Base-by-base conservation (phyloP, 1,284 basidiomycete species). In the Ganoderma boninense region DNA sequence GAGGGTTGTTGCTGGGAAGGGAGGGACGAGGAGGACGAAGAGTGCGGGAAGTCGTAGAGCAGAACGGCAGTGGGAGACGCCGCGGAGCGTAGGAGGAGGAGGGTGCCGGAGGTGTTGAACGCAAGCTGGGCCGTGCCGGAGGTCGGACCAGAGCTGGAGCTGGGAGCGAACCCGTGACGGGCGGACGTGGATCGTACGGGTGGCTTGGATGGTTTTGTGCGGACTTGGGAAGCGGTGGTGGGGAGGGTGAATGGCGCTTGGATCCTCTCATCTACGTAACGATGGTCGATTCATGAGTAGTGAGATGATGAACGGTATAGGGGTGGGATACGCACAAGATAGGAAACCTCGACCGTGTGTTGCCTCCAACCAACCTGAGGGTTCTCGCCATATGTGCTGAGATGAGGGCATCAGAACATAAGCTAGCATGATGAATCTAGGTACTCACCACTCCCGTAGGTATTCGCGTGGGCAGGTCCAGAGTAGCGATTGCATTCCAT, bases 301-400 rank as follows among this genome's bases (percentile, higher is more conserved):
- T 56, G 43, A 26, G 4, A 54, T 60, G 62, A 38, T 18, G n/a
- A 16, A 29, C 16, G 20, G 0, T 7, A 54, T 43, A 13, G n/a
- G 18, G 5, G 26, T 29, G 54, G 32, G 62, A 44, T 46, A 78
- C 87, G 56, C 77, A 95, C 95, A 96, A 35, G 94, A 93, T 43
- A 96, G 83, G 79, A 95, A 96, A 5, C 94, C 94, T 69, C 91
- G 88, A 18, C 92, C 92, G 76, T 91, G 87, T 0, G 94, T 95
- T 0, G 90, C 85, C 78, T 92, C 91, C 43, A 95, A 81, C 95
- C 95, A 97, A 71, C 89, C 90, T 0, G 84, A 75, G 2, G 95
- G 94, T 78, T 97, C 95, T 67, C 90, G 87, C 95, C 95, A 97
- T 11, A 94, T 84, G 18, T 82, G 69, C 73, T 74, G 20, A 11